Conservation (phyloP, 495 filamentous ascomycete genomes). For the Daldinia decipiens region DNA sequence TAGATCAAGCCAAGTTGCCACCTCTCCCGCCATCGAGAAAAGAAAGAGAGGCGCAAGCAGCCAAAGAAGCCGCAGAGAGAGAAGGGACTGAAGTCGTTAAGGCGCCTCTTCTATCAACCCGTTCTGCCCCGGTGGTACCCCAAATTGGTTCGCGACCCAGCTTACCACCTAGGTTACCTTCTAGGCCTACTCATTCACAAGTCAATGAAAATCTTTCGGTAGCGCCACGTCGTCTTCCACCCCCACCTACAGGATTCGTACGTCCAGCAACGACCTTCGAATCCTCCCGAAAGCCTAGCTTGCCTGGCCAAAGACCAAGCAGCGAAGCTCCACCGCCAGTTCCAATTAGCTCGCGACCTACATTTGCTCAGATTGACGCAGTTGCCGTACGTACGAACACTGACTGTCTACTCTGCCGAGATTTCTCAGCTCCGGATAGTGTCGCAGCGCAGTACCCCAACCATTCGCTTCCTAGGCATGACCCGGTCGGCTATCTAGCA, state of each 20-base stretch:
- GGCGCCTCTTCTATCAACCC: conserved; percentile 35
- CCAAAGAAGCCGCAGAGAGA: conserved; percentile 49
- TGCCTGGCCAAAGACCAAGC: conserved; percentile 23
- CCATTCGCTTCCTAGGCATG: conserved; percentile 69
- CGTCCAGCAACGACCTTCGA: conserved; percentile 39
- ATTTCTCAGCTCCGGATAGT: conserved; percentile 82
- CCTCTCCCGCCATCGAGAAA: conserved; percentile 59
- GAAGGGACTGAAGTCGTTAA: conserved; percentile 38
- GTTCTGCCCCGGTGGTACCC: conserved; percentile 39
- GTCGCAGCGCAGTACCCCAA: conserved; percentile 83
- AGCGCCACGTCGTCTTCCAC: conserved; percentile 53
- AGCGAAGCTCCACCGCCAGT: conserved; percentile 57
- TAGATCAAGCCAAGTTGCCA: conserved; percentile 62
- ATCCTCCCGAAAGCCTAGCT: conserved; percentile 19
- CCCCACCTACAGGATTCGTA: conserved; percentile 49
- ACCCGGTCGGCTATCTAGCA: conserved; percentile 75
- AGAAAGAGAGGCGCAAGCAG: conserved; percentile 57
- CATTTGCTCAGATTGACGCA: conserved; percentile 55
- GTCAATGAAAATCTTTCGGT: conserved; percentile 38
- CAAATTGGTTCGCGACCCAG: conserved; percentile 45
- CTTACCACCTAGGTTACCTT: conserved; percentile 57
- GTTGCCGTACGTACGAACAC: conserved; percentile 46
- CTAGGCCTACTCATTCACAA: conserved; percentile 47
- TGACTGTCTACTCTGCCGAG: conserved; percentile 81
- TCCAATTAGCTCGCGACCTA: conserved; percentile 57